Conservation (phyloP, 148 eudicot genomes). For the Rhododendron mucronatum region DNA sequence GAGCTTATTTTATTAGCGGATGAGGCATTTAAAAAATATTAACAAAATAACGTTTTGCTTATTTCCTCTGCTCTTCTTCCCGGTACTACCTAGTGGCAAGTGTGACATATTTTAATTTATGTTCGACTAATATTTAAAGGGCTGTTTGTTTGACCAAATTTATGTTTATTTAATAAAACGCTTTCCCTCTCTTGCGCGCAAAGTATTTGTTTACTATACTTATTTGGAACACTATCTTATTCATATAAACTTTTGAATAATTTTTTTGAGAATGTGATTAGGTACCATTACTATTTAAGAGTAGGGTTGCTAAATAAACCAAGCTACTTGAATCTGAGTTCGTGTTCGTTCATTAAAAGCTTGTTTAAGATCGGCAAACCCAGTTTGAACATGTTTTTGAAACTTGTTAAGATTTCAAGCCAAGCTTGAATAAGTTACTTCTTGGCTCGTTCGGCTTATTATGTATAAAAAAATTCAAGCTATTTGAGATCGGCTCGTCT, state of each 20-base stretch:
- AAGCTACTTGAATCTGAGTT: too few relatives aligned
- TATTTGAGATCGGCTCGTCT: too few relatives aligned
- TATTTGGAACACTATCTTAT: not conserved
- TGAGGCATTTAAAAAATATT: not conserved
- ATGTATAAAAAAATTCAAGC: too few relatives aligned
- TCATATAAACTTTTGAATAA: not conserved
- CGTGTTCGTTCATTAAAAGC: too few relatives aligned
- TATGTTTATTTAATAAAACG: not conserved
- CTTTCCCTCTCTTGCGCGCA: not conserved
- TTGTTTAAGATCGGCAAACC: too few relatives aligned
- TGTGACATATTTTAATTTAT: not conserved
- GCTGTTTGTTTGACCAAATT: not conserved
- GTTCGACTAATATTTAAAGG: not conserved
- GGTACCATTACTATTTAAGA: not conserved
- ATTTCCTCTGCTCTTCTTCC: not conserved
- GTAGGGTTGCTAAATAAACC: too few relatives aligned
- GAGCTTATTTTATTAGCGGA: not conserved
- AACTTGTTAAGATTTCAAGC: too few relatives aligned
- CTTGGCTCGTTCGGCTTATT: too few relatives aligned
- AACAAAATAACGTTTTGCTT: not conserved
- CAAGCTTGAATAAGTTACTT: too few relatives aligned
- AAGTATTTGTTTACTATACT: not conserved
- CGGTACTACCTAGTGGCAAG: not conserved
- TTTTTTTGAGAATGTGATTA: not conserved
- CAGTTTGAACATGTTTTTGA: too few relatives aligned